phyloP scores from a whole-genome alignment of 108 stramenopile species.

The Fragilaria crotonensis region DNA sequence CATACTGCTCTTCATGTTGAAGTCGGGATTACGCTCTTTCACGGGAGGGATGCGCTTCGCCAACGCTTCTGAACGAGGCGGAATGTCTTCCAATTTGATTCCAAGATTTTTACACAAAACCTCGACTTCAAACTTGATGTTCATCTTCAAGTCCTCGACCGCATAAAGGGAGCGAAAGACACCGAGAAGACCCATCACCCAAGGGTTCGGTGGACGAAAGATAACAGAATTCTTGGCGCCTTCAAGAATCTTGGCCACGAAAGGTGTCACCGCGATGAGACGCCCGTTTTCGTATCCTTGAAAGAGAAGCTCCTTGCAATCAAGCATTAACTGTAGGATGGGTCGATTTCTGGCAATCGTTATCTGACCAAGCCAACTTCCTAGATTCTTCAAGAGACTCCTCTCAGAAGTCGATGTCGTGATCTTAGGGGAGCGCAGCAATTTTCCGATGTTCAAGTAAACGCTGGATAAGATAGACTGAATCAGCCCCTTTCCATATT shows the following conservation, averaged over 20 bases:
- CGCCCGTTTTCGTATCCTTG: conserved; percentile 97
- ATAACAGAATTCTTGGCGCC: conserved; percentile 88
- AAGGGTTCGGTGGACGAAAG: conserved; percentile 98
- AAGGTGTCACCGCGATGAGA: conserved; percentile 97
- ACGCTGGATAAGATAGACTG: conserved; percentile 88
- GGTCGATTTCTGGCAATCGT: conserved; percentile 96
- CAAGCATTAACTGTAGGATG: conserved; percentile 93
- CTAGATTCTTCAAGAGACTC: conserved; percentile 95
- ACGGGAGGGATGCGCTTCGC: conserved; percentile 70
- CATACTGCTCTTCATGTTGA: conserved; percentile 80
- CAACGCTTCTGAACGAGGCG: conserved; percentile 60
- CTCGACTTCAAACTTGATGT: conserved; percentile 99
- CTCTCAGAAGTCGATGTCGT: conserved; percentile 94
- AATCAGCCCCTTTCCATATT: conserved; percentile 84
- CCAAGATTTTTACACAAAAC: conserved; percentile 97
- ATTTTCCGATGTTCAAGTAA: conserved; percentile 88
- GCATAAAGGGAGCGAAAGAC: conserved; percentile 91
- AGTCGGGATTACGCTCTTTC: conserved; percentile 96
- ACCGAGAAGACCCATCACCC: conserved; percentile 96
- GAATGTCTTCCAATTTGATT: conserved; percentile 89
- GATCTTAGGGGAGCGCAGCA: conserved; percentile 90
- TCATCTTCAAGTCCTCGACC: conserved; percentile 97
- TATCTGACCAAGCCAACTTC: conserved; percentile 97
- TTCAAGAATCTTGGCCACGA: conserved; percentile 96
- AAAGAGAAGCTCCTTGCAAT: conserved; percentile 95